Conservation (phyloP, 1,284 basidiomycete genomes). For the Ceratobasidium sp. region DNA sequence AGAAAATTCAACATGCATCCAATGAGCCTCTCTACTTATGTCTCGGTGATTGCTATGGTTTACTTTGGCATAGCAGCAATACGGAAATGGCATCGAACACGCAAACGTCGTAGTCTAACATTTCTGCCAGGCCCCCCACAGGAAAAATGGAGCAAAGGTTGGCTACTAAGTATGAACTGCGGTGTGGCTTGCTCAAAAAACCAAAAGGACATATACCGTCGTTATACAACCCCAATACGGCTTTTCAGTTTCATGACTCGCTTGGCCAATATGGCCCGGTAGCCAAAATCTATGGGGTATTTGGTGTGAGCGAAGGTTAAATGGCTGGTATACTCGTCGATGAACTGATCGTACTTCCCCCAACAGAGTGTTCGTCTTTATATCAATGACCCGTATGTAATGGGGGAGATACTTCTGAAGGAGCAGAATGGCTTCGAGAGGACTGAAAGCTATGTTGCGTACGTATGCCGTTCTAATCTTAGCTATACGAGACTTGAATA, state of each 20-base stretch:
- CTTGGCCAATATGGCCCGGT: slow-evolving; percentile 27
- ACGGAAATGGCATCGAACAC: slow-evolving; percentile 14
- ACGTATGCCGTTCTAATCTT: not conserved
- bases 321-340: too few species aligned
- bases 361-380: slow-evolving; percentile 28
- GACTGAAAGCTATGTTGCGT: slow-evolving; percentile 34
- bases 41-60: slow-evolving; percentile 6
- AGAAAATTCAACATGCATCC: not conserved
- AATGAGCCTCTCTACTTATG: not conserved
- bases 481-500: not conserved
- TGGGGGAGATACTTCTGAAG: slow-evolving; percentile 23
- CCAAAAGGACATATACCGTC: slow-evolving; percentile 25
- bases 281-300: slow-evolving; percentile 30
- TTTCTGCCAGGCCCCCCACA: slow-evolving; percentile 22
- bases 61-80: not conserved
- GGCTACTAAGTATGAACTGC: not conserved
- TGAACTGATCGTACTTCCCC: not conserved
- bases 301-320: slow-evolving; percentile 13
- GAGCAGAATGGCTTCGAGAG: slow-evolving; percentile 24
- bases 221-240: slow-evolving; percentile 27
- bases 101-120: not conserved
- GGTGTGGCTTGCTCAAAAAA: not conserved
- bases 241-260: slow-evolving; percentile 29
- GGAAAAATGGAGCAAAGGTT: slow-evolving; percentile 38
- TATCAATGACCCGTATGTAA: slow-evolving; percentile 26